A percentile compares a stretch with the other conserved stretches of the same genome.
phyloP scores from a whole-genome alignment of 2,329 filamentous ascomycete genomes.

The Mollisiaceae sp. region DNA sequence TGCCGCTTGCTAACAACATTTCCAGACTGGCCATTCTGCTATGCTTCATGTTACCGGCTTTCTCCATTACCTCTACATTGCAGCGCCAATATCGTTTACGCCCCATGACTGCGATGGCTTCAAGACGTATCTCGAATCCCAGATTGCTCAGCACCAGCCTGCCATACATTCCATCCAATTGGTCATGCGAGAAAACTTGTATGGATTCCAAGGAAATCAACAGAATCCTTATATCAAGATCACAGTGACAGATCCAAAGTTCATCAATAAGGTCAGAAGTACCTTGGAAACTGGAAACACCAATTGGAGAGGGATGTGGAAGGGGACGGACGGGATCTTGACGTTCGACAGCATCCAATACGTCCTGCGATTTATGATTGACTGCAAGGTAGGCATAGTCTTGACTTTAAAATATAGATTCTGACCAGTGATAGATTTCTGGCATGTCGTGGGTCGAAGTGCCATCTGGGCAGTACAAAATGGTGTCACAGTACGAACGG shows the following conservation, averaged over 20 bases:
- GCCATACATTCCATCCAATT: slow-evolving; percentile 82
- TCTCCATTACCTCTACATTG: slow-evolving; percentile 62
- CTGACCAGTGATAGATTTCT: slow-evolving; percentile 61
- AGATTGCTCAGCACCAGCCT: slow-evolving; percentile 74
- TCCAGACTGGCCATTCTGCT: slow-evolving; percentile 79
- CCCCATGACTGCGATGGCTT: slow-evolving; percentile 79
- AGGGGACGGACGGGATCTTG: slow-evolving; percentile 71
- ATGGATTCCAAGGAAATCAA: slow-evolving; percentile 90
- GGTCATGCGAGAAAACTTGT: slow-evolving; percentile 87
- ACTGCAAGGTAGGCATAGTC: slow-evolving; percentile 68
- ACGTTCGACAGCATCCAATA: slow-evolving; percentile 98
- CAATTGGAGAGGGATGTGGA: slow-evolving; percentile 94
- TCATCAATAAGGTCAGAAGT: slow-evolving; percentile 75
- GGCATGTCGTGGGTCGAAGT: slow-evolving; percentile 99
- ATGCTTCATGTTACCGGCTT: slow-evolving; percentile 95
- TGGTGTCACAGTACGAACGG: slow-evolving; percentile 68
- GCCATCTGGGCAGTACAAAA: slow-evolving; percentile 72
- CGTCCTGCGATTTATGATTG: slow-evolving; percentile 95
- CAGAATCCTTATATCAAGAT: slow-evolving; percentile 94
- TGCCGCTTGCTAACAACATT: slow-evolving; percentile 26
- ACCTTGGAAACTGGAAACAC: slow-evolving; percentile 76
- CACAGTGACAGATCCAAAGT: slow-evolving; percentile 87
- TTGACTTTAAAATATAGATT: not conserved
- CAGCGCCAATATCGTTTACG: slow-evolving; percentile 82
- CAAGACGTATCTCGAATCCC: slow-evolving; percentile 79